Evolutionary conservation across 768 basidiomycete genomes (phyloP), one percentile per base, ranked within the genome.

Genomic region (Boletus edulis): DNA sequence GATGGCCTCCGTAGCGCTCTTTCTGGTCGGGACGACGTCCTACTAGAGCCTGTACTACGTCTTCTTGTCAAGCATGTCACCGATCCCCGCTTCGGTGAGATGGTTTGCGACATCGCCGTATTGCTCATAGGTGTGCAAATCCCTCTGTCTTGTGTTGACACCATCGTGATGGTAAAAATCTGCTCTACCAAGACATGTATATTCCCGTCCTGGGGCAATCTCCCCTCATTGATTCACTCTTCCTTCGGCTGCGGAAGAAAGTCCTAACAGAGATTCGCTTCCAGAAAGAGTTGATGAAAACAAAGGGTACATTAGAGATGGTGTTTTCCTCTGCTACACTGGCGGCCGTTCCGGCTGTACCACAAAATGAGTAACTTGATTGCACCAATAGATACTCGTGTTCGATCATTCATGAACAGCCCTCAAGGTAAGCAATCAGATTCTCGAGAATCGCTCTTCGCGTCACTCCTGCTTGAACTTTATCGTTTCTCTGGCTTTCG

Each of bases 281-380:
- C 71, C 94, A 98, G 72, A 82, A 82, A 60, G 92, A 98, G 68
- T 73, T 98, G 48, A 74, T 84, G 56, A 89, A 87, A 72, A 76
- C 89, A 48, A 86, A 83, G 66, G 96, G 94, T 52, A 91, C 93
- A 50, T 74, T 99, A 58, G 88, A 93, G 58, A 98, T 99, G 95
- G 76, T 98, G 52, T 75, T 93, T 56, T 80, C 87, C 31, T 83
- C 85, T 22, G 76, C 77, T 54, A 69, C 76, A 45, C 65, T 82
- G 43, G 64, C 60, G 24, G 27, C 65, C 46, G 55, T 58, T 46
- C 48, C 62, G n/a, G 41, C 52, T 52, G 17, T 42, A 51, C 56
- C 49, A 47, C 55, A 52, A 51, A 61, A 56, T 48, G 53, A 52
- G 37, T 65, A 68, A 47, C 29, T 58, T 22, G 51, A 56, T 51